Evolutionary conservation across 164 flowering plant genomes (phyloP), one percentile per base, ranked within the genome.

Genomic region (Euptelea pleiosperma): DNA sequence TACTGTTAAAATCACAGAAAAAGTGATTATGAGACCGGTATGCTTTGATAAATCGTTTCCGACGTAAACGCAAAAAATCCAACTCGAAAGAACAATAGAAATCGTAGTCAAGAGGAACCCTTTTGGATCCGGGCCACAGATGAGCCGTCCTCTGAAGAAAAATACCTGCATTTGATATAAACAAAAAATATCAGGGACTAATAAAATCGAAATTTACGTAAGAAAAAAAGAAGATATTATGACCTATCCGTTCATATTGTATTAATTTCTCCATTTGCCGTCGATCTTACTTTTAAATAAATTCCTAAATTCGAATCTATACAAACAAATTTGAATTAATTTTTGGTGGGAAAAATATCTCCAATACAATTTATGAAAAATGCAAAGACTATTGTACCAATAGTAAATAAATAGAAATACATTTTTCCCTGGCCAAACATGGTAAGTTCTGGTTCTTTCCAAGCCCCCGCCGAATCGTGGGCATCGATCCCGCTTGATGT

Each of bases 121-220:
- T 64, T 73, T 74, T 15, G 82, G 82, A 65, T 78, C 79, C 1
- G 86, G 82, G 40, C 82, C 86, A 45, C 72, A 76, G 24, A 81
- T 53, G n/a, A 81, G 61, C 26, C 79, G 52, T 9, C 86, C 82
- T 28, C 74, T 58, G 21, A 70, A 71, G 75, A 78, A 81, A 57
- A 81, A 81, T 4, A 81, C 81, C 81, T 81, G 73, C 68, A 64
- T 12, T 40, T 37, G 16, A n/a, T 48, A 10, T 2, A 60, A 35
- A 16, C 9, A 7, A 14, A 46, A 45, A 29, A 12, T 56, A 39
- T 33, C 24, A 18, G 2, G 2, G 2, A 22, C 0, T 24, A 33
- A 55, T 3, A 3, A 26, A 16, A 1, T 2, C 16, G 3, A 28
- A 18, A 24, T 10, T 10, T 8, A 26, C 1, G 0, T 6, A 7